Evolutionary conservation across 129 eudicot species (phyloP).

Genomic region (Ambrosia artemisiifolia): DNA sequence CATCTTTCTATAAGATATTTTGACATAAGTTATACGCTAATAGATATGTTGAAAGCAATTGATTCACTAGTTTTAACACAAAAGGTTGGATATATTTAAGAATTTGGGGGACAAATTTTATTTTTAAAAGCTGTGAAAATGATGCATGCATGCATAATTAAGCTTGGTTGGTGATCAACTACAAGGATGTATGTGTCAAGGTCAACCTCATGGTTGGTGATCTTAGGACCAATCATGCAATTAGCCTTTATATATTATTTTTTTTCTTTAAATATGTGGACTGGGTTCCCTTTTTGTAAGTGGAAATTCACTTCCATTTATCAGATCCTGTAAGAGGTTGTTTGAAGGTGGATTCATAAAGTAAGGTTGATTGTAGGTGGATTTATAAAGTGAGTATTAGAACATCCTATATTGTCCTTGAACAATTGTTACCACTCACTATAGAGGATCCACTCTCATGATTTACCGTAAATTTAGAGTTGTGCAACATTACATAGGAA

Average conservation of each 20-base stretch:
- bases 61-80: conserved; percentile 20
- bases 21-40: conserved; percentile 31
- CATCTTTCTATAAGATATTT: conserved; percentile 22
- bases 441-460: too few species aligned
- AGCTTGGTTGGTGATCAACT: conserved; percentile 22
- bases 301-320: neutral
- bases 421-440: too few species aligned
- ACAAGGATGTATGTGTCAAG: neutral
- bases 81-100: neutral
- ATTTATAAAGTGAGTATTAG: too few species aligned
- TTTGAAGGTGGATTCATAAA: neutral
- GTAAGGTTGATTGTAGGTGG: neutral
- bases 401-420: too few species aligned
- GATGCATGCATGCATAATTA: conserved; percentile 26
- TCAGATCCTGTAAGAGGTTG: neutral
- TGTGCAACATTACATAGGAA: too few species aligned
- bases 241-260: neutral
- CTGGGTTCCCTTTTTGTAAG: neutral
- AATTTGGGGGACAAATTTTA: neutral
- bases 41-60: conserved; percentile 27
- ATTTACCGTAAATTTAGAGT: too few species aligned
- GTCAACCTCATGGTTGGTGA: conserved; percentile 21
- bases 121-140: conserved; percentile 20
- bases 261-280: neutral
- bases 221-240: conserved; percentile 2